Evolutionary conservation across 2,329 filamentous ascomycete species (phyloP), one percentile per base, ranked within the genome.

Genomic region (Clarireedia sp.): DNA sequence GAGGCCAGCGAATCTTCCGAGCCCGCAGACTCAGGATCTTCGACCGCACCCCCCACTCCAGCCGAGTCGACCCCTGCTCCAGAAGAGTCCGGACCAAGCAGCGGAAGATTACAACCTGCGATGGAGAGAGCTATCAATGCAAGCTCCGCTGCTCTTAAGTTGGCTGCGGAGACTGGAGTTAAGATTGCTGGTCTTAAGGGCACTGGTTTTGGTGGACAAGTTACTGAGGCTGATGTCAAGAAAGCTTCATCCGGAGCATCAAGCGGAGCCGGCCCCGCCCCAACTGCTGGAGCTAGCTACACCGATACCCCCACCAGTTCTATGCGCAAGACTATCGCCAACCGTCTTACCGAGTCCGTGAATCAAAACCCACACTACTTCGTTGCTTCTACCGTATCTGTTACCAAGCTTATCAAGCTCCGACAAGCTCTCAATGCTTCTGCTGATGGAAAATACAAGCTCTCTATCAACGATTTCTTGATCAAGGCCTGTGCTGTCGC

Each of bases 391-490:
- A 84, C 83, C 65, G 82, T 99, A 70, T 97, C 92, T 57, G 94
- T 99, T 62, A 82, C 79, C 73, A 97, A 97, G 82, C 88, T 99
- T 48, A 78, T 96, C 68, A 97, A 96, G 80, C 90, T 99, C 66
- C 90, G 94, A 68, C 83, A 89, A 75, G 90, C 92, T 57, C 83
- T 99, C 64, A 99, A 99, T 78, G 82, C 84, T 70, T 85, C 88
- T 12, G 79, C 89, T 48, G 86, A 96, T 60, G 94, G 92, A 75
- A 85, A 90, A 74, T 99, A 96, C 83, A 99, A 96, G 83, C 88
- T 99, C 57, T 96, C 91, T n/a, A 90, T 99, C 75, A 99, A 99
- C 76, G 94, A 99, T 76, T 96, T 99, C 81, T 80, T 99, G 61
- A 90, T 99, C 81, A 99, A 99, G 83, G 94, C 92, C 65, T 89